Percentiles rank a stretch among this genome's conserved stretches.
Conservation (phyloP, 148 eudicot species). For the Rhododendron kiyosumense region DNA sequence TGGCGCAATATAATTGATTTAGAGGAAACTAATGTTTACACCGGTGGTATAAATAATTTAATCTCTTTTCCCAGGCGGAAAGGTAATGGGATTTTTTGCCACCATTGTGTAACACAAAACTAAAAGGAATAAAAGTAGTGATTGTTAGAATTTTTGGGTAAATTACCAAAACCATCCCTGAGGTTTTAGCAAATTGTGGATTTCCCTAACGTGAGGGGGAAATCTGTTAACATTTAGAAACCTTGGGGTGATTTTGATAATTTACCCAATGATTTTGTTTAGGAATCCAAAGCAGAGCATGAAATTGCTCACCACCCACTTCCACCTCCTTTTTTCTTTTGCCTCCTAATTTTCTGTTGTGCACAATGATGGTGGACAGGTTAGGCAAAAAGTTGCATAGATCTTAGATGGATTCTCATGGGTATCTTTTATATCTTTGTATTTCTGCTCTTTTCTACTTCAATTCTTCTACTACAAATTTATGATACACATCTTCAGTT, state of each 20-base stretch:
- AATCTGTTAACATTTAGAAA: too few species aligned
- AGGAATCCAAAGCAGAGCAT: not conserved
- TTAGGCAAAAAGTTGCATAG: not conserved
- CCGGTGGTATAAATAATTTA: too few species aligned
- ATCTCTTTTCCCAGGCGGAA: not conserved
- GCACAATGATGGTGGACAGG: not conserved
- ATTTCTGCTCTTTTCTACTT: not conserved
- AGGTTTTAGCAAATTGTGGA: not conserved
- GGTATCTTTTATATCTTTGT: not conserved
- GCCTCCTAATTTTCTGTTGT: not conserved
- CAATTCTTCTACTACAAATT: not conserved
- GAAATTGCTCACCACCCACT: conserved; percentile 8
- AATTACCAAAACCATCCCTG: not conserved
- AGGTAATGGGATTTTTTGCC: not conserved
- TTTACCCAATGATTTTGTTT: not conserved
- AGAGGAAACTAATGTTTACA: too few species aligned
- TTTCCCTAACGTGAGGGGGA: not conserved
- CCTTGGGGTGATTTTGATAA: not conserved
- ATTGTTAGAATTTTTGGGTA: not conserved
- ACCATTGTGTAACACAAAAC: too few species aligned
- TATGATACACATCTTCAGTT: not conserved
- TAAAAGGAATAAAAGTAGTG: not conserved
- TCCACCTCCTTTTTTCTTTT: not conserved
- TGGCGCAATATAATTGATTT: too few species aligned
- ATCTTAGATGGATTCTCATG: not conserved